phyloP scores from a whole-genome alignment of 2,329 filamentous ascomycete species.

The Phyllosticta capitalensis region DNA sequence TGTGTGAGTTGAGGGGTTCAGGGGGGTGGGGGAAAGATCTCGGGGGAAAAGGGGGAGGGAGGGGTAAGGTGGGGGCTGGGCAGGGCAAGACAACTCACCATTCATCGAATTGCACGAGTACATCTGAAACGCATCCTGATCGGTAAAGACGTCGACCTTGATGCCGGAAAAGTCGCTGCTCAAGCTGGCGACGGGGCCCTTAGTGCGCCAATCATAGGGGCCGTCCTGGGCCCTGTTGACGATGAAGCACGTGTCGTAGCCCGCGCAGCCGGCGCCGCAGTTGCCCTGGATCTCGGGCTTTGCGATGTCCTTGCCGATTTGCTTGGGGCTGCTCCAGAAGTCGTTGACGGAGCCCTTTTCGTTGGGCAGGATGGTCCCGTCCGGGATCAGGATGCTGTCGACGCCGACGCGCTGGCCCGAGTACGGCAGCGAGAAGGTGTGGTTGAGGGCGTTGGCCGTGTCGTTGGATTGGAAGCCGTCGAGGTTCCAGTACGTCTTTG shows the following conservation, averaged over 20 bases:
- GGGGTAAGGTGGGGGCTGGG: no score
- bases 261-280: constrained; percentile 73
- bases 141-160: constrained; percentile 66
- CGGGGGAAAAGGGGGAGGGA: background rate
- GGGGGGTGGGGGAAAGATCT: background rate
- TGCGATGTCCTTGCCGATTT: constrained; percentile 61
- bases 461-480: constrained; percentile 69
- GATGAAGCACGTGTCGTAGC: constrained; percentile 71
- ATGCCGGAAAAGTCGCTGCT: constrained; percentile 73
- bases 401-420: constrained; percentile 58
- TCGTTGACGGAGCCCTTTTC: constrained; percentile 60
- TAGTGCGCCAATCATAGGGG: constrained; percentile 54
- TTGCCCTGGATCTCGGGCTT: constrained; percentile 56
- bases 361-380: constrained; percentile 58
- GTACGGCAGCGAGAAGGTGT: constrained; percentile 65
- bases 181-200: constrained; percentile 53
- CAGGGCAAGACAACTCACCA: constrained; percentile 36
- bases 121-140: constrained; percentile 82
- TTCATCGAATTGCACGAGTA: constrained; percentile 76
- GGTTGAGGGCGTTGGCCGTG: constrained; percentile 56
- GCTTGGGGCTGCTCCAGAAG: constrained; percentile 74
- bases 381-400: constrained; percentile 45
- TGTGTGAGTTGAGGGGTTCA: background rate
- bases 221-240: constrained; percentile 52
- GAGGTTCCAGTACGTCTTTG: constrained; percentile 70